Conservation (phyloP, 768 basidiomycete genomes). For the Leccinum disarticulatum region DNA sequence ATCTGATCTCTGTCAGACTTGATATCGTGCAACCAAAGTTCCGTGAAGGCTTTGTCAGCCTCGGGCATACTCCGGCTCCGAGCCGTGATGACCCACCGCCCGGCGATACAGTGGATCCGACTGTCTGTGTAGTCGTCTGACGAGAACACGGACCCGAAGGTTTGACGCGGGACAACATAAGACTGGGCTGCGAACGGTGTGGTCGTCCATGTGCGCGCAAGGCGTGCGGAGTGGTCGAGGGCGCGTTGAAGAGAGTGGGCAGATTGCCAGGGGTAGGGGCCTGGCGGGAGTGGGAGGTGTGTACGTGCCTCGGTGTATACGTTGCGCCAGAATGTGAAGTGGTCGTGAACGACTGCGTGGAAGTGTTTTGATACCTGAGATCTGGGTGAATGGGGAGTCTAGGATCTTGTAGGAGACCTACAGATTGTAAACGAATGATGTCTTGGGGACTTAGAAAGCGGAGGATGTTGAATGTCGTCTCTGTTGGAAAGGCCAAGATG, state of each 20-base stretch:
- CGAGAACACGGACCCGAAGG: no score
- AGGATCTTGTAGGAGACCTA: not conserved
- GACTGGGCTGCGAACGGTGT: slow-evolving; percentile 3
- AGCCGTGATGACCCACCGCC: slow-evolving; percentile 17
- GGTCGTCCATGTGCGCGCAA: slow-evolving; percentile 15
- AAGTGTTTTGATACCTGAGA: slow-evolving; percentile 19
- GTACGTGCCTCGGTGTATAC: slow-evolving; percentile 2
- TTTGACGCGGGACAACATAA: no score
- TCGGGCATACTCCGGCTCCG: no score
- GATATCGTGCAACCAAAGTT: slow-evolving; percentile 3
- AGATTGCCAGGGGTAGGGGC: slow-evolving; percentile 22
- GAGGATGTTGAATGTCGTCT: slow-evolving; percentile 17
- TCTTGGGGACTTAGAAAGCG: slow-evolving; percentile 7
- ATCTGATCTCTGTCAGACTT: slow-evolving; percentile 13
- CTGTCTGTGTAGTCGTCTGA: not conserved
- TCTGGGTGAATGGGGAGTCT: not conserved
- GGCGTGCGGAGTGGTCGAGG: slow-evolving; percentile 17
- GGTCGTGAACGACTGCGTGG: slow-evolving; percentile 7
- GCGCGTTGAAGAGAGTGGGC: slow-evolving; percentile 12
- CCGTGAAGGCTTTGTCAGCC: no score
- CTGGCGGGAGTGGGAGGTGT: slow-evolving; percentile 15
- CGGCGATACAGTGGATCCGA: slow-evolving; percentile 14
- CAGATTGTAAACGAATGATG: slow-evolving; percentile 15
- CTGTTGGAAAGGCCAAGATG: slow-evolving; percentile 10
- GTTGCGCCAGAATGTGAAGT: slow-evolving; percentile 12